These are phyloP conservation scores for Pseudoneurospora amorphoporcata DNA, from an alignment of 495 filamentous ascomycete genomes.

Conservation along the genomic window DNA sequence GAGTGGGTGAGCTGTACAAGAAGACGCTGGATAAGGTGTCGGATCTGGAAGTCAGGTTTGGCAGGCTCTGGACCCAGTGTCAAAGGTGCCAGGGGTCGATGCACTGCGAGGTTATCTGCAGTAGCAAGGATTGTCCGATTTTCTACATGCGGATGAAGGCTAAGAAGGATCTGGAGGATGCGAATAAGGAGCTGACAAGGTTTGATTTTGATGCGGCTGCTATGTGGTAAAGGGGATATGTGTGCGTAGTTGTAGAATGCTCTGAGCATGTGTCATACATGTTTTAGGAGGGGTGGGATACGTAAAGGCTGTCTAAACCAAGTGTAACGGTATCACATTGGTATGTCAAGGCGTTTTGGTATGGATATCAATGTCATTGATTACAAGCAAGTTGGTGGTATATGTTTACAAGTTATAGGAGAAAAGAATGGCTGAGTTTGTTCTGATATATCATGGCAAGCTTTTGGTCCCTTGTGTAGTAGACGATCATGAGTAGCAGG, in stretches of 20 bases:
- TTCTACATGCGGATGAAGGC: conserved; percentile 99
- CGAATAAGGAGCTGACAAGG: conserved; percentile 76
- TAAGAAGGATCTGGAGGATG: conserved; percentile 96
- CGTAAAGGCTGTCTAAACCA: neutral
- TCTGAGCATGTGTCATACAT: neutral
- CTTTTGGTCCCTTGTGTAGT: neutral
- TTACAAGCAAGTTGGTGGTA: neutral
- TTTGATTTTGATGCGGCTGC: conserved; percentile 73
- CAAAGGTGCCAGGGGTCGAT: conserved; percentile 96
- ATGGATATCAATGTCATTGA: neutral
- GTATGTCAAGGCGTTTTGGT: neutral
- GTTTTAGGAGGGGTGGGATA: neutral
- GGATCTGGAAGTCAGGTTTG: conserved; percentile 88
- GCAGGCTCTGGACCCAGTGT: conserved; percentile 94
- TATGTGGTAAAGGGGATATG: conserved; percentile 27
- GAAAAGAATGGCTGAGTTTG: neutral
- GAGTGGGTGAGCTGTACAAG: conserved; percentile 87
- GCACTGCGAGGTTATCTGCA: conserved; percentile 97
- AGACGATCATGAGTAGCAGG: too few species aligned
- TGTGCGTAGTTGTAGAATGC: neutral
- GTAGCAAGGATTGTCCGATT: conserved; percentile 90
- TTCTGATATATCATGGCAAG: neutral
- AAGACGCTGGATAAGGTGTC: conserved; percentile 78
- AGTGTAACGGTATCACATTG: neutral
- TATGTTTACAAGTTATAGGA: neutral